Evolutionary conservation across 2,329 filamentous ascomycete species (phyloP).

Genomic region (Gaeumannomyces tritici): DNA sequence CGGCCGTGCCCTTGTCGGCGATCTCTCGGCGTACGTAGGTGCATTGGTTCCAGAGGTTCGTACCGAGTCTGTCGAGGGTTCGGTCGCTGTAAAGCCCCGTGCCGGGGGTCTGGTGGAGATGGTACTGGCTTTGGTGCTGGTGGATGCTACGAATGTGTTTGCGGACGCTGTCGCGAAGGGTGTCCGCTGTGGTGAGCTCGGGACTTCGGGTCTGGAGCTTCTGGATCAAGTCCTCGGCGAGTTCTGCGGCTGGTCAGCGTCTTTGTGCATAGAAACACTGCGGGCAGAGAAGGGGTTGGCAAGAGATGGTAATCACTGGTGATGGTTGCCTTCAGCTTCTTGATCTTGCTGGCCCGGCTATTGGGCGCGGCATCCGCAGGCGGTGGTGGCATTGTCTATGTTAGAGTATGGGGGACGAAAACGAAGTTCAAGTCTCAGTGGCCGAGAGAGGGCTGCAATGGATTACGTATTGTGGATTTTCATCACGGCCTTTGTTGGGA

Average conservation of each 20-base stretch:
- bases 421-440: background rate
- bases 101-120: constrained; percentile 9
- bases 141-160: constrained; percentile 24
- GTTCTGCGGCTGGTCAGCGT: background rate
- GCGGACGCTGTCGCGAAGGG: constrained; percentile 30
- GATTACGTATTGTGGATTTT: background rate
- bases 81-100: constrained; percentile 21
- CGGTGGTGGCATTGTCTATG: background rate
- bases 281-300: background rate
- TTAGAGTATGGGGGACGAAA: background rate
- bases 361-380: background rate
- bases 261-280: background rate
- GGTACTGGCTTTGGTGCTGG: background rate
- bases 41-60: constrained; percentile 57
- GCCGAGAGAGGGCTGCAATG: background rate
- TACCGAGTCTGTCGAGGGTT: constrained; percentile 46
- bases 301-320: background rate
- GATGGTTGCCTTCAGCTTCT: background rate
- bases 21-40: constrained; percentile 36
- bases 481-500: background rate
- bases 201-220: background rate
- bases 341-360: background rate
- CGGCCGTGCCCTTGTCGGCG: constrained; percentile 11
- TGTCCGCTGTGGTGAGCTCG: constrained; percentile 14
- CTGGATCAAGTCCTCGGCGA: constrained; percentile 1